These are phyloP conservation scores for Aurifilum marmelostoma DNA, from an alignment of 2,329 filamentous ascomycete species.

Conservation along the genomic window DNA sequence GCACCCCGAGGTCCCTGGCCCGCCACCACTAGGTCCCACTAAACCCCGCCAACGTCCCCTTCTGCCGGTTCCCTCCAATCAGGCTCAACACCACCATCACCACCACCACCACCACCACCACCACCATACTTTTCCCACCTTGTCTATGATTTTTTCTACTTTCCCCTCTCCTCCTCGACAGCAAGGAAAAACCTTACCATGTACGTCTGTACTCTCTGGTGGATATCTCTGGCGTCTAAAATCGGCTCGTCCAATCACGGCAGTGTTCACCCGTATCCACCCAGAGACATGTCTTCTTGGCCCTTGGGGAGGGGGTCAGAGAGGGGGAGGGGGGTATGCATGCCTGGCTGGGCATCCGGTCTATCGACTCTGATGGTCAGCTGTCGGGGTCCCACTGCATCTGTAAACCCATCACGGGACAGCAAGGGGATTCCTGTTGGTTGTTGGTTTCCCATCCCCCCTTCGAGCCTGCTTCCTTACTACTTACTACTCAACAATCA, in stretches of 20 bases:
- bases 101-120: background rate
- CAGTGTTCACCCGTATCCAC: slow-evolving; percentile 9
- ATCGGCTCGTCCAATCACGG: slow-evolving; percentile 24
- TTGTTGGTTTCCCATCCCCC: slow-evolving; percentile 10
- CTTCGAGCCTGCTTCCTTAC: slow-evolving; percentile 7
- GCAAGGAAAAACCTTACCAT: background rate
- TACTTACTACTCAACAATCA: background rate
- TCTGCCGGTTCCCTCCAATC: slow-evolving; percentile 5
- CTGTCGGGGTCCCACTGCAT: slow-evolving; percentile 22
- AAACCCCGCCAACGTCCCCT: background rate
- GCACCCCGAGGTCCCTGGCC: slow-evolving; percentile 31
- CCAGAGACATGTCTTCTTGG: slow-evolving; percentile 1
- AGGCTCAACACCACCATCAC: background rate
- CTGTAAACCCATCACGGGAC: slow-evolving; percentile 21
- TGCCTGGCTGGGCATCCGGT: background rate
- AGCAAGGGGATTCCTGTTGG: slow-evolving; percentile 6
- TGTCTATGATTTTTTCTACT: background rate
- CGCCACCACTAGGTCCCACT: background rate
- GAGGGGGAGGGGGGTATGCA: slow-evolving; percentile 17
- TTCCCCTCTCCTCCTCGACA: background rate
- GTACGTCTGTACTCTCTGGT: background rate
- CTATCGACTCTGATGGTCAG: slow-evolving; percentile 9
- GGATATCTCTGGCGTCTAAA: slow-evolving; percentile 5
- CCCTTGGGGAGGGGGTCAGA: no score
- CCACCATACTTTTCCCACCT: background rate